Base-by-base conservation (phyloP, 2,329 filamentous ascomycete species). In the Lecanosticta acicola region DNA sequence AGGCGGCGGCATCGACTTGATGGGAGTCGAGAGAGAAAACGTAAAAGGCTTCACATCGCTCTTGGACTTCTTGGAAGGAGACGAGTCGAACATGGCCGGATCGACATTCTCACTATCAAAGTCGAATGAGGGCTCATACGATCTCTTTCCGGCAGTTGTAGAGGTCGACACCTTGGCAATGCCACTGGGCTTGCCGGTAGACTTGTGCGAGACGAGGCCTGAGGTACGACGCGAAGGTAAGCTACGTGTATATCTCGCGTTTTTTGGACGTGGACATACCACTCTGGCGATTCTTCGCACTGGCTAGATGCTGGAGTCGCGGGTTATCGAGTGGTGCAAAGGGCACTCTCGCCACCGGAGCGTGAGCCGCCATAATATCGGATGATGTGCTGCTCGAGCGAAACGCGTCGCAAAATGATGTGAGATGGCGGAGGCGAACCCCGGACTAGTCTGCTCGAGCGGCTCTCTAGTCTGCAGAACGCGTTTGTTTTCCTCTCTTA, bases 261-360 rank as follows among this genome's bases (percentile, higher is more conserved):
- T 19, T 35, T 37, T n/a, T 7, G 24, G 16, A 10, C 16, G 16
- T 41, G 16, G n/a, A 29, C 65, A 59, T 72, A 78, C 75, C 72
- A 70, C 78, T 78, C 61, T 90, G 85, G 66, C 82, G 76, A 67
- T 90, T 90, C 74, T 89, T 91, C 41, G 83, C 69, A 68, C 81
- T 87, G 19, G 81, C 83, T 59, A 91, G 72, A 54, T 74, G 80
- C 66, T 87, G 83, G 19, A 90, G 74, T 56, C 86, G 80, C 46
- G 81, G 71, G 57, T 75, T 76, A 63, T 86, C 80, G 44, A 90
- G 74, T 39, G 83, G 83, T 63, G 81, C 85, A 66, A 90, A 89
- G 4, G 85, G 85, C 68, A 87, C 84, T 61, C 85, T 80, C 51
- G 59, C 57, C 54, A 63, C 54, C 38, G 63, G 58, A 9, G 51